Evolutionary conservation across 176 grass and related monocot species (phyloP).

Genomic region (Oryza glumipatula): DNA sequence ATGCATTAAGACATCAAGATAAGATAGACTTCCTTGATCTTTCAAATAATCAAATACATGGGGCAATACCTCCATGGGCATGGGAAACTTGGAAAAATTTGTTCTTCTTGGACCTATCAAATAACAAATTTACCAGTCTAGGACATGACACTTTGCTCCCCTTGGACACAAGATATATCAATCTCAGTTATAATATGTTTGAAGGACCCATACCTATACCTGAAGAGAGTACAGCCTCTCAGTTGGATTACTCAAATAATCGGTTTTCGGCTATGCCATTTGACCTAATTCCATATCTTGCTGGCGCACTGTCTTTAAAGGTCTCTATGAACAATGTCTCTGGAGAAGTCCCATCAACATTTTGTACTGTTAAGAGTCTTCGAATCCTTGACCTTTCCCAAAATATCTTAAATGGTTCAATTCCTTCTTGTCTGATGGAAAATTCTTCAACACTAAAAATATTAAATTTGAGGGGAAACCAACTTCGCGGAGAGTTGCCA

Average conservation of each 20-base stretch:
- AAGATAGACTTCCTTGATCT: constrained; percentile 43
- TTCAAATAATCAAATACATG: constrained; percentile 60
- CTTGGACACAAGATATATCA: background rate
- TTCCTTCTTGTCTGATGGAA: no score
- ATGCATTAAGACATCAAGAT: constrained; percentile 33
- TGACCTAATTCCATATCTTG: background rate
- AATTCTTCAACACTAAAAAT: no score
- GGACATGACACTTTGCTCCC: constrained; percentile 17
- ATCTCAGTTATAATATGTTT: constrained; percentile 36
- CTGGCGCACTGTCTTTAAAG: background rate
- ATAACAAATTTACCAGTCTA: constrained; percentile 49
- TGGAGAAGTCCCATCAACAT: background rate
- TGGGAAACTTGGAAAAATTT: constrained; percentile 21
- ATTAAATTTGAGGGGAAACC: constrained; percentile 8
- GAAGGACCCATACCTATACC: constrained; percentile 30
- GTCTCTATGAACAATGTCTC: constrained; percentile 26
- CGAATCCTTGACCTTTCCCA: background rate
- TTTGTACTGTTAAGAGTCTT: background rate
- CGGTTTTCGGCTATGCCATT: constrained; percentile 13
- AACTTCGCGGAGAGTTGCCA: background rate
- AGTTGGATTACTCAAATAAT: constrained; percentile 28
- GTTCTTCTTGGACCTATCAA: constrained; percentile 52
- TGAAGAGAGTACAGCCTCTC: fast-evolving
- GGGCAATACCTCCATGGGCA: constrained; percentile 51
- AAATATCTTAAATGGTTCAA: no score